Evolutionary conservation across 768 basidiomycete genomes (phyloP).

Genomic region (Sutorius australiensis): DNA sequence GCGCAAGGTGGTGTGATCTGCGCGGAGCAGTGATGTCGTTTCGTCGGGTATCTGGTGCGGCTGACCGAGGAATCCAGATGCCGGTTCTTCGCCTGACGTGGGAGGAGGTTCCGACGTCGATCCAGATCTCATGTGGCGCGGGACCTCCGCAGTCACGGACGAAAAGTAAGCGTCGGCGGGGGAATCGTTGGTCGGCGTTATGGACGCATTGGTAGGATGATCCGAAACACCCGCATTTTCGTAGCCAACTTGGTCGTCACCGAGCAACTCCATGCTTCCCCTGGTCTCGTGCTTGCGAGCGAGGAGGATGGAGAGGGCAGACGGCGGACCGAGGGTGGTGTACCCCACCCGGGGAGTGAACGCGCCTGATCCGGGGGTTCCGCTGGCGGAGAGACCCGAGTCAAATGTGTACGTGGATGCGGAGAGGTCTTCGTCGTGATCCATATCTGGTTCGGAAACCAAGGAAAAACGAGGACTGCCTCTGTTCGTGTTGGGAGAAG

Average conservation of each 20-base stretch:
- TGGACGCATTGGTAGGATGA: slow-evolving; percentile 7
- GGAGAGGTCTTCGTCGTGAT: slow-evolving; percentile 23
- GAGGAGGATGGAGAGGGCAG: slow-evolving; percentile 36
- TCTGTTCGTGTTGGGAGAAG: slow-evolving; percentile 18
- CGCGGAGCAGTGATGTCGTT: slow-evolving; percentile 16
- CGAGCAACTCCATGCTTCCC: background rate
- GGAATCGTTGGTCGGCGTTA: slow-evolving; percentile 22
- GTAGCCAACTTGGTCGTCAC: background rate
- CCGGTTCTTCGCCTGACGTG: background rate
- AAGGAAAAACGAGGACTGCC: slow-evolving; percentile 26
- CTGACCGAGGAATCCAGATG: background rate
- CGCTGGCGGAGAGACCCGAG: slow-evolving; percentile 9
- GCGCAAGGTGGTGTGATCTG: slow-evolving; percentile 6
- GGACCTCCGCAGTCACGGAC: background rate
- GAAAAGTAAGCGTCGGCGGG: slow-evolving; percentile 2
- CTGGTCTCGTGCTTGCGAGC: slow-evolving; percentile 18
- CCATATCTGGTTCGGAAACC: slow-evolving; percentile 23
- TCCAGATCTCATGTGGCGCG: background rate
- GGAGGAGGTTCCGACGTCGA: background rate
- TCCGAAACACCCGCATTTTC: background rate
- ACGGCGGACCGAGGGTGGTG: slow-evolving; percentile 25
- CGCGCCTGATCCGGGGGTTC: slow-evolving; percentile 4
- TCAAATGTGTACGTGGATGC: slow-evolving; percentile 30
- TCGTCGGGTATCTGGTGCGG: slow-evolving; percentile 10
- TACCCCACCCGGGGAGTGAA: slow-evolving; percentile 25